Base-by-base conservation (phyloP, 73 alveolate species). In the Tetrahymena thermophila region DNA sequence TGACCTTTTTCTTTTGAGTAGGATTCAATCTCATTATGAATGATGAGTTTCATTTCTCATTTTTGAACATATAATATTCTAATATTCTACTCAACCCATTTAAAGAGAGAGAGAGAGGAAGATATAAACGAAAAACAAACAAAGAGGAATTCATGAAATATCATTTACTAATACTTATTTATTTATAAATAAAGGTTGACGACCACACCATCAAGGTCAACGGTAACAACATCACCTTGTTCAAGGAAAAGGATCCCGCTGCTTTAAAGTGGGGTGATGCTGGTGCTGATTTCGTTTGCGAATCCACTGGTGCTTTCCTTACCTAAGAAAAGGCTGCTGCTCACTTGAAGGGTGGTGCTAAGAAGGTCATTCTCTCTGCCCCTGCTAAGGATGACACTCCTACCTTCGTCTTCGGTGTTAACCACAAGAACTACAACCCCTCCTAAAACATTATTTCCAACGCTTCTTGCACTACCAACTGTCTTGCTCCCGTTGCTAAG, bases 381-480 rank as follows among this genome's bases (percentile, higher is more conserved):
- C 99, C 99, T 50, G 97, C 98, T 84, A 98, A 97, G 96, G 99
- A 96, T 96, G 56, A 97, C 97, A 97, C 97, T 58, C 99, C 99
- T 71, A 97, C 99, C 93, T 99, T 94, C 95, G 99, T 98, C 85
- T 96, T 98, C 98, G 99, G 99, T 34, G 99, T 96, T 94, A 98
- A 97, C 96, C 98, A 98, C 71, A 95, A 96, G 94, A 96, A 98
- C 96, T 98, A 99, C 98, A 93, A 94, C 44, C 50, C 96, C 56
- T 97, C 96, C 95, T 95, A 94, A 95, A 58, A 94, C 95, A 98
- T 98, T 37, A 99, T 98, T 43, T 98, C 99, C 58, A 98, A 98
- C 96, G 99, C 99, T 42, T 99, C 99, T 35, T 99, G 99, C 99
- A 99, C 99, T 40, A 98, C 99, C 44, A 99, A 99, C 97, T 98